Evolutionary conservation across 495 filamentous ascomycete genomes (phyloP), one percentile per base, ranked within the genome.

Genomic region (Aspergillus campestris): DNA sequence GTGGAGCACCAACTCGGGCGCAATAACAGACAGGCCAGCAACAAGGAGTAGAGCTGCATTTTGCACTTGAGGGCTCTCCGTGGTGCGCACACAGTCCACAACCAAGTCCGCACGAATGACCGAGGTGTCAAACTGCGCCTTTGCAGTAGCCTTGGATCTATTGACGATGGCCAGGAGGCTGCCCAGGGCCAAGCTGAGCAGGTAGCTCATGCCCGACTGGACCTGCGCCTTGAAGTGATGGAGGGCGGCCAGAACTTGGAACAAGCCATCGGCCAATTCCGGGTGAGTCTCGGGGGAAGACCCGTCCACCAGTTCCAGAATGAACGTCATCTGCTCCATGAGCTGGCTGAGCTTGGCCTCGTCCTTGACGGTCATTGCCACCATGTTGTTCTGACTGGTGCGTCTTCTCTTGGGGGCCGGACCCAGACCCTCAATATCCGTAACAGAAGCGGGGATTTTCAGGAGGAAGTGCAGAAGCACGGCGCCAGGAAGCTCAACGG

Each of bases 21-120:
- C 84, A 53, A 87, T 84, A 33, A 80, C 79, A 29, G 92, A 90
- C 38, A 97, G 64, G 15, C 76, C 80, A 2, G 89, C 85, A 11
- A 97, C 81, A 11, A 99, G 74, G n/a, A 96, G 78, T 7, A 99
- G 73, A 8, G 91, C 90, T 7, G 81, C 75, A 52, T 95, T 96
- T 61, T 94, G 94, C 8, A 96, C 87, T 38, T 92, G 86, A 0
- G 89, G 88, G 62, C 81, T 94, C 5, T 84, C 73, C 0, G 89
- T 91, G 24, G 84, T 86, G 45, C 91, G 86, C 31, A 99, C 83
- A 58, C 89, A 95, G 58, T 89, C 86, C 24, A 96, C 84, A 27
- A 97, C 78, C 27, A 95, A 65, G 59, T 97, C 94, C 10, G 84
- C 86, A 28, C 90, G 78, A 7, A 95, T 82, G 40, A 77, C 78